A percentile compares a stretch with the other conserved stretches of the same genome.
Evolutionary conservation across 371 early-diverging fungal species (phyloP).

Genomic region (Saksenaea vasiformis): DNA sequence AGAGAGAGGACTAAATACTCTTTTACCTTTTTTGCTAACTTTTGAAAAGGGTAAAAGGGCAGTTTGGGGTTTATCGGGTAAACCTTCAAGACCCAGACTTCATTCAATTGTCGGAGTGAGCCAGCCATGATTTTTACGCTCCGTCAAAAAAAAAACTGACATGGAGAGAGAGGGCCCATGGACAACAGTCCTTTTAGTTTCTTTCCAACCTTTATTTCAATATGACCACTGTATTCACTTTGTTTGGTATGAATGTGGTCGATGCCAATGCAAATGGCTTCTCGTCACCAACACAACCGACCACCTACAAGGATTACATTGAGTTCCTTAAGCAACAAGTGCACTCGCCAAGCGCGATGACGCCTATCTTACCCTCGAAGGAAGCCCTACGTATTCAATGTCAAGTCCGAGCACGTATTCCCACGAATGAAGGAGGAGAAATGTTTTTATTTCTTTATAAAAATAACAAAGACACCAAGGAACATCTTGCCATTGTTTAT

Average conservation of each 20-base stretch:
- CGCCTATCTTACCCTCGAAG: constrained; percentile 33
- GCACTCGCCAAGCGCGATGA: constrained; percentile 45
- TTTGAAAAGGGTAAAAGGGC: no score
- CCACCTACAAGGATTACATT: constrained; percentile 45
- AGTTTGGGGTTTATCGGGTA: no score
- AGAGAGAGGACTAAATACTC: no score
- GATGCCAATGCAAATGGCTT: constrained; percentile 18
- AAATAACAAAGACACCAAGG: constrained; percentile 83
- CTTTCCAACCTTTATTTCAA: neutral
- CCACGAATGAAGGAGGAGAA: constrained; percentile 80
- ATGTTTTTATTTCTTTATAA: constrained; percentile 86
- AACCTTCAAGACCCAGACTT: no score
- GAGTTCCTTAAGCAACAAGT: constrained; percentile 51
- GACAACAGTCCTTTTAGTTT: constrained; percentile 3
- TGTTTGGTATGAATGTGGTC: constrained; percentile 56
- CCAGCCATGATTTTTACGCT: no score
- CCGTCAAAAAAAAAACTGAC: no score
- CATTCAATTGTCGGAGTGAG: no score
- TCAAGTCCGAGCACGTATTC: constrained; percentile 85
- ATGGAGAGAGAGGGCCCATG: no score
- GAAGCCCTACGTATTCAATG: constrained; percentile 54
- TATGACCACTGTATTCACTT: constrained; percentile 43
- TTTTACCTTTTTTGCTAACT: no score
- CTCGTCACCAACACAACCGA: constrained; percentile 24
- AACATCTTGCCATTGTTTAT: constrained; percentile 93